Conservation (phyloP, 2,329 filamentous ascomycete genomes). For the Aplosporella prunicola region DNA sequence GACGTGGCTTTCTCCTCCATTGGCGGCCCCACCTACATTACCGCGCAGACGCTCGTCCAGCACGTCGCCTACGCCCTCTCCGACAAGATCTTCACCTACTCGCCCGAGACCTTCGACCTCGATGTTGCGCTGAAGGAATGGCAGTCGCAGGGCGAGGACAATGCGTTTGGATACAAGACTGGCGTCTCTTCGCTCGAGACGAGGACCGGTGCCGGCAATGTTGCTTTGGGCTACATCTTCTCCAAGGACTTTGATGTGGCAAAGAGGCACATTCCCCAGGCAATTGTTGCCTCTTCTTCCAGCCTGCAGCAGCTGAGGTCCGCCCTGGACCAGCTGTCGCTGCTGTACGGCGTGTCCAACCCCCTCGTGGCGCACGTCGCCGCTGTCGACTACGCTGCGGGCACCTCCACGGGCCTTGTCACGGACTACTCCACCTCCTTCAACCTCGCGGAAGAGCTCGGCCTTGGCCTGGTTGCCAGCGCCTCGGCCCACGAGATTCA, state of each 20-base stretch:
- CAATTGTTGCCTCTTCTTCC: conserved; percentile 76
- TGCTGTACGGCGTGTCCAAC: conserved; percentile 84
- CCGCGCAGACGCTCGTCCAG: conserved; percentile 86
- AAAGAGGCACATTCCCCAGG: conserved; percentile 87
- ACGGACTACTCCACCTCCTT: conserved; percentile 79
- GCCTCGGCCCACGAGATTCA: conserved; percentile 83
- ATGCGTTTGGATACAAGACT: conserved; percentile 74
- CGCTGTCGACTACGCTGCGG: conserved; percentile 71
- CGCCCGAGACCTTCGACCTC: conserved; percentile 84
- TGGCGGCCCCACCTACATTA: conserved; percentile 82
- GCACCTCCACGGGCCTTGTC: conserved; percentile 60
- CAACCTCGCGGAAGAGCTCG: conserved; percentile 77
- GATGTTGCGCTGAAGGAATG: conserved; percentile 75
- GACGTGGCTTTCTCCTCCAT: conserved; percentile 49
- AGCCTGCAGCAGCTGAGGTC: conserved; percentile 71
- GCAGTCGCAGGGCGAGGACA: conserved; percentile 59
- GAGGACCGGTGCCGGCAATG: conserved; percentile 75
- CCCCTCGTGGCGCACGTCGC: conserved; percentile 89
- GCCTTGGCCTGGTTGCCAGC: conserved; percentile 76
- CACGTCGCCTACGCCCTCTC: conserved; percentile 92
- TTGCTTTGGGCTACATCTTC: conserved; percentile 95
- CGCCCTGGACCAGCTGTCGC: conserved; percentile 82
- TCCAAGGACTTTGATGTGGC: conserved; percentile 89
- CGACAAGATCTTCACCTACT: conserved; percentile 96
- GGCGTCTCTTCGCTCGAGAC: conserved; percentile 75